A percentile compares a stretch with the other conserved stretches of the same genome.
Conservation (phyloP, 192 early-diverging fungal genomes). For the Coemansia aciculifera region DNA sequence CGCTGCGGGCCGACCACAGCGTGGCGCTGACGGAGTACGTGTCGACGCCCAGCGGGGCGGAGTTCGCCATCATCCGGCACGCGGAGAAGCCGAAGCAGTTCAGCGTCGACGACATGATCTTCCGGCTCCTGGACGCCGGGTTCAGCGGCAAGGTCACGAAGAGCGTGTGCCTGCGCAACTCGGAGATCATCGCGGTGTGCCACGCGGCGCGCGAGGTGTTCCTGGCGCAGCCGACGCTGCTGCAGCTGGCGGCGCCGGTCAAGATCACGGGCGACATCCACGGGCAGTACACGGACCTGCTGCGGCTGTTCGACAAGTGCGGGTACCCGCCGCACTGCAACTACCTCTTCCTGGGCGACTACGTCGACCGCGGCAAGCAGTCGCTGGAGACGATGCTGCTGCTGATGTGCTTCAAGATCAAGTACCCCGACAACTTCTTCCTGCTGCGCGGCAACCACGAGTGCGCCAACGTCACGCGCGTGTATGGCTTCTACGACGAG, state of each 20-base stretch:
- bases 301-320: conserved; percentile 90
- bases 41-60: conserved; percentile 44
- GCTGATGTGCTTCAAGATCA: conserved; percentile 93
- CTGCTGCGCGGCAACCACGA: conserved; percentile 96
- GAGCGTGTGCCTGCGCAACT: conserved; percentile 78
- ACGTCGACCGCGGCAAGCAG: conserved; percentile 97
- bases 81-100: conserved; percentile 61
- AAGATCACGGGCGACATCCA: conserved; percentile 92
- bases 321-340: conserved; percentile 91
- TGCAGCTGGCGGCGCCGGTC: conserved; percentile 75
- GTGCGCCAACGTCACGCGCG: conserved; percentile 94
- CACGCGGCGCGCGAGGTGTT: conserved; percentile 85
- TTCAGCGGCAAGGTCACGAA: conserved; percentile 75
- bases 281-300: conserved; percentile 91
- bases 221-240: conserved; percentile 79
- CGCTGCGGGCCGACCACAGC: conserved; percentile 25
- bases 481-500: conserved; percentile 97
- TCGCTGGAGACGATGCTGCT: conserved; percentile 92
- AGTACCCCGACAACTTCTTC: conserved; percentile 95
- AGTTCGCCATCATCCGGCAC: conserved; percentile 53
- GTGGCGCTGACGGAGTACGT: conserved; percentile 56
- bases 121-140: conserved; percentile 77
- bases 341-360: conserved; percentile 94
- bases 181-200: conserved; percentile 84
- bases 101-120: conserved; percentile 86